A percentile compares a stretch with the other conserved stretches of the same genome.
Conservation (phyloP, 2,329 filamentous ascomycete genomes). For the Fusarium setosum region DNA sequence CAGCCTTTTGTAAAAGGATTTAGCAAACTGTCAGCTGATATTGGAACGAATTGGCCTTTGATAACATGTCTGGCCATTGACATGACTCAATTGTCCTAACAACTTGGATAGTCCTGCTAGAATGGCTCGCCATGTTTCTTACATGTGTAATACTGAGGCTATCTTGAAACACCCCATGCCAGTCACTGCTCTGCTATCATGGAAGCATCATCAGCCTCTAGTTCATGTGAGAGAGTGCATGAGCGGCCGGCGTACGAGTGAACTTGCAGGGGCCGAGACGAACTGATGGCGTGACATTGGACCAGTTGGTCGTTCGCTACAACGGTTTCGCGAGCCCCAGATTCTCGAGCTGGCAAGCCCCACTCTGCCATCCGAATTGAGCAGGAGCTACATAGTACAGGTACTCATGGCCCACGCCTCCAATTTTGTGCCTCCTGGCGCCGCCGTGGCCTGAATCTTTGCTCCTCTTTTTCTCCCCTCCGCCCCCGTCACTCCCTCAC, state of each 20-base stretch:
- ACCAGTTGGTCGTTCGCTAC: not conserved
- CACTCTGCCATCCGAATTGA: conserved; percentile 32
- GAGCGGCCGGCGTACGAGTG: not conserved
- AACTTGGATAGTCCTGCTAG: no score
- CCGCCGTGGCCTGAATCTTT: conserved; percentile 33
- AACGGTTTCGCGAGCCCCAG: no score
- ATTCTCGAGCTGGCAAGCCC: conserved; percentile 29
- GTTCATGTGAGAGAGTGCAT: not conserved
- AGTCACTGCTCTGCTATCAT: no score
- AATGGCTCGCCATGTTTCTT: no score
- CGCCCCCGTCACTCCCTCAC: conserved; percentile 29
- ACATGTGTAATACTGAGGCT: no score
- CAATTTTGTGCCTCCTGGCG: conserved; percentile 42
- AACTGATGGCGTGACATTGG: not conserved
- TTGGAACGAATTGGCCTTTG: no score
- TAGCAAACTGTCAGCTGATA: no score
- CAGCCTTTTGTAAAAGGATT: no score
- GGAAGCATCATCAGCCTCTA: not conserved
- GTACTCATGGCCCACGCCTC: conserved; percentile 31
- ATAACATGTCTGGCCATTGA: no score
- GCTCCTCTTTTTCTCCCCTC: conserved; percentile 28
- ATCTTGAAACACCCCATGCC: no score
- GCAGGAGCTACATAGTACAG: conserved; percentile 42
- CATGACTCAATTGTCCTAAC: no score
- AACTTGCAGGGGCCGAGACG: not conserved